These are phyloP conservation scores for cucumber (Cucumis sativus) DNA, from an alignment of 306 rosid genomes.

Conservation along the genomic window DNA sequence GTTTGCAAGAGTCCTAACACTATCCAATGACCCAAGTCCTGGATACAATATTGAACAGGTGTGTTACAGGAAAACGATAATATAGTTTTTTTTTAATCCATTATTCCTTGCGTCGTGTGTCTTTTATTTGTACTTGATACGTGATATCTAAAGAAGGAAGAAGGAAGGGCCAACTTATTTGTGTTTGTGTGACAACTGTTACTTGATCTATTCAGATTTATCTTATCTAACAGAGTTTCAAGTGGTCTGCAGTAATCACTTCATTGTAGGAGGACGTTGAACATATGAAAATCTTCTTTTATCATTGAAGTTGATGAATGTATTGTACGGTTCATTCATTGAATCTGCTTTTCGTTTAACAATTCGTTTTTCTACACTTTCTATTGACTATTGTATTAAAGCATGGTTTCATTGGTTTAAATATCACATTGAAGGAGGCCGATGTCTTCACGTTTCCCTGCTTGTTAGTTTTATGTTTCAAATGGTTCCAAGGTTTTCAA, in stretches of 20 bases:
- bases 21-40: slow-evolving; percentile 85
- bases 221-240: not conserved
- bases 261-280: not conserved
- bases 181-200: not conserved
- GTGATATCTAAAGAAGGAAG: not conserved
- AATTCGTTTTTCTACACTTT: not conserved
- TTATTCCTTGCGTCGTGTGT: not conserved
- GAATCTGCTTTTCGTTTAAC: not conserved
- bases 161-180: not conserved
- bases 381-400: not conserved
- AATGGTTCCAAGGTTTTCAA: not conserved
- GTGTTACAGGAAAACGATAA: not conserved
- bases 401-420: not conserved
- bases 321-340: not conserved
- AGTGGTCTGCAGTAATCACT: not conserved
- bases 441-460: not conserved
- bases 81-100: not conserved
- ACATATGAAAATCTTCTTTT: not conserved
- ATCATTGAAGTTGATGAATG: not conserved
- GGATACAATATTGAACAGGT: slow-evolving; percentile 96
- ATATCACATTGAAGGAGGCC: not conserved
- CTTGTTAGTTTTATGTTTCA: not conserved
- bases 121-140: not conserved
- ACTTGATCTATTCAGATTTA: not conserved
- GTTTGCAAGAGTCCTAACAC: slow-evolving; percentile 67